These are phyloP conservation scores for Rhizopogon sp. DNA, from an alignment of 768 basidiomycete genomes.

Conservation along the genomic window DNA sequence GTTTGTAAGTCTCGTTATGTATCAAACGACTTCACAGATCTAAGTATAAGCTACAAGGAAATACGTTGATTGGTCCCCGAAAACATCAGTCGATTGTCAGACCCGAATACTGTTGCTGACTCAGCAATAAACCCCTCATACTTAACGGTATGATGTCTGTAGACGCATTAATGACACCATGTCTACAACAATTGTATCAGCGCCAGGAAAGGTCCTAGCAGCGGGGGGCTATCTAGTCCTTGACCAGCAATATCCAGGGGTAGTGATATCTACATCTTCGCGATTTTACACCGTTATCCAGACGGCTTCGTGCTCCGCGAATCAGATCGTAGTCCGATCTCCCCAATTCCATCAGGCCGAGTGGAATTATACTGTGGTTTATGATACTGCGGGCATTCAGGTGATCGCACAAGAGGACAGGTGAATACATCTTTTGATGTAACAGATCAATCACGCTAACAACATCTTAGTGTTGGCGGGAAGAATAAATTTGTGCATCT, in stretches of 20 bases:
- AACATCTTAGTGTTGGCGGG: conserved; percentile 30
- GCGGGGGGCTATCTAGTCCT: conserved; percentile 98
- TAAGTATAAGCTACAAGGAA: no score
- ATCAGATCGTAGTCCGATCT: conserved; percentile 70
- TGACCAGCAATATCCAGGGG: conserved; percentile 78
- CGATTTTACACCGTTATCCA: conserved; percentile 85
- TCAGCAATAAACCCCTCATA: conserved; percentile 12
- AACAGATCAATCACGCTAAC: background rate
- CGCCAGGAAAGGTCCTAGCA: conserved; percentile 92
- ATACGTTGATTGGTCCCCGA: no score
- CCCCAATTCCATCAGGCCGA: conserved; percentile 84
- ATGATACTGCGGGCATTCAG: conserved; percentile 23
- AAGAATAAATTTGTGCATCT: conserved; percentile 93
- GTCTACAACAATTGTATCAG: conserved; percentile 71
- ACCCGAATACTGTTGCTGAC: conserved; percentile 15
- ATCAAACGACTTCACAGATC: no score
- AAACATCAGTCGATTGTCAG: background rate
- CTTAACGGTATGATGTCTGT: background rate
- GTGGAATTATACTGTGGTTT: conserved; percentile 64
- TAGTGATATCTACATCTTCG: conserved; percentile 89
- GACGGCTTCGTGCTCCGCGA: conserved; percentile 20
- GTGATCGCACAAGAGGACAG: conserved; percentile 19
- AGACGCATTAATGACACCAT: conserved; percentile 21
- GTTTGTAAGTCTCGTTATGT: no score
- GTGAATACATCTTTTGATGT: conserved; percentile 3